phyloP scores from a whole-genome alignment of 2,329 filamentous ascomycete genomes.

The Coniochaeta pulveracea region DNA sequence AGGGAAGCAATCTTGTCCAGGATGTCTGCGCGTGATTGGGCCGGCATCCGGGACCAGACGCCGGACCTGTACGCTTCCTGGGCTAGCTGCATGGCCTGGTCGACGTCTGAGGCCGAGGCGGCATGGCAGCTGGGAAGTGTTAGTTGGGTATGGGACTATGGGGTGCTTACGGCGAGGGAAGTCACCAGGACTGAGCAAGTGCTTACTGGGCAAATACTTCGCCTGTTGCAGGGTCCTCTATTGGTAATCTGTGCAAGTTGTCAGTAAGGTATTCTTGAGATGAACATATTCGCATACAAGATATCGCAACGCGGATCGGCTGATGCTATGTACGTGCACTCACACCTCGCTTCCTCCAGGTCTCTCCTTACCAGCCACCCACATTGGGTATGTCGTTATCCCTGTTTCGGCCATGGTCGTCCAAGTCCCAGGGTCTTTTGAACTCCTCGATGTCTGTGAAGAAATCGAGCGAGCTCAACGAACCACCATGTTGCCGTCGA shows the following conservation, averaged over 20 bases:
- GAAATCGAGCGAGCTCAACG: too few species aligned
- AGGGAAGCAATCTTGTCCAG: conserved; percentile 48
- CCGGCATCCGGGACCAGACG: conserved; percentile 43
- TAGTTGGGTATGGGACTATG: not conserved
- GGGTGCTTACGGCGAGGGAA: not conserved
- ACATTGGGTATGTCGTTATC: not conserved
- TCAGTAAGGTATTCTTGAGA: too few species aligned
- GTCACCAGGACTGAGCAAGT: not conserved
- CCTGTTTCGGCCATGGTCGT: too few species aligned
- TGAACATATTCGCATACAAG: not conserved
- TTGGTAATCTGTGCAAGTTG: conserved; percentile 25
- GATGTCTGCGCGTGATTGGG: conserved; percentile 48
- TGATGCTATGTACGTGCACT: not conserved
- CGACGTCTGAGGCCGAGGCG: conserved; percentile 32
- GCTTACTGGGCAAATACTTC: conserved; percentile 37
- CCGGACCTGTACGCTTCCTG: conserved; percentile 36
- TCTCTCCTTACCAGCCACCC: not conserved
- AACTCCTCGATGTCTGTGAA: too few species aligned
- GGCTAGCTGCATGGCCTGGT: conserved; percentile 26
- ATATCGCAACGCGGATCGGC: not conserved
- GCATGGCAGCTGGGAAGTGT: conserved; percentile 29
- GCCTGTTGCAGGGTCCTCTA: conserved; percentile 42
- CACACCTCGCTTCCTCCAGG: not conserved
- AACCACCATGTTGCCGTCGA: too few species aligned
- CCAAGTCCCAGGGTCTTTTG: too few species aligned